Evolutionary conservation across 768 basidiomycete genomes (phyloP).

Genomic region (Tylopilus sp.): DNA sequence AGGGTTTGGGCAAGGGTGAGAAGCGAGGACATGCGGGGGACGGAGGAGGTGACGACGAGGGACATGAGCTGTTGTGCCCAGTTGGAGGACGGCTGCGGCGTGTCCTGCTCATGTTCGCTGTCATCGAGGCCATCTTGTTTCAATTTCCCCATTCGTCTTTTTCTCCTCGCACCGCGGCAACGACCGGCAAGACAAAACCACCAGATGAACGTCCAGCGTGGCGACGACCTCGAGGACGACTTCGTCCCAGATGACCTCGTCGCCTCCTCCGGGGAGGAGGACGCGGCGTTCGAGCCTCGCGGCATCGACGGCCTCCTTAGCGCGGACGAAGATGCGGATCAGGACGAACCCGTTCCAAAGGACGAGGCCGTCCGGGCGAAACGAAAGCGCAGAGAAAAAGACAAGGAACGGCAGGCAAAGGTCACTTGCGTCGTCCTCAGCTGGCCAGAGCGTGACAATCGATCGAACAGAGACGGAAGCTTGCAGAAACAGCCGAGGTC

Average conservation of each 20-base stretch:
- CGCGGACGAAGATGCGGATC: constrained; percentile 41
- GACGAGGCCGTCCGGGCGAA: constrained; percentile 38
- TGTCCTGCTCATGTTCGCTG: constrained; percentile 29
- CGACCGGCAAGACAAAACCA: too few species aligned
- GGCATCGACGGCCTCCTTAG: constrained; percentile 42
- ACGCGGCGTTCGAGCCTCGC: constrained; percentile 21
- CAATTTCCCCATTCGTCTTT: background rate
- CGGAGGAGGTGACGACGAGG: background rate
- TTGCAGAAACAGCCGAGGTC: constrained; percentile 43
- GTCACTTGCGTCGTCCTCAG: constrained; percentile 32
- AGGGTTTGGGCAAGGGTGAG: constrained; percentile 11
- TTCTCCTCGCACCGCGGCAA: background rate
- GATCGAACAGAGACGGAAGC: constrained; percentile 55
- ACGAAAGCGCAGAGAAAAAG: constrained; percentile 72
- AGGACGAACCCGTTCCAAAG: constrained; percentile 26
- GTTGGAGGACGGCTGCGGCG: constrained; percentile 11
- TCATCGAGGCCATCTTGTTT: background rate
- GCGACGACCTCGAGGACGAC: constrained; percentile 85
- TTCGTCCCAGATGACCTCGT: constrained; percentile 69
- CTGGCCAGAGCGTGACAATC: constrained; percentile 8
- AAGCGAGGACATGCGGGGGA: constrained; percentile 8
- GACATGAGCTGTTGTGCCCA: constrained; percentile 9
- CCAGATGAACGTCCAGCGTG: constrained; percentile 40
- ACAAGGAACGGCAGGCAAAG: constrained; percentile 72
- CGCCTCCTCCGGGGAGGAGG: constrained; percentile 60